A percentile compares a stretch with the other conserved stretches of the same genome.
These are phyloP conservation scores for Penicillium psychrosexuale DNA, from an alignment of 2,329 filamentous ascomycete genomes.

Conservation along the genomic window DNA sequence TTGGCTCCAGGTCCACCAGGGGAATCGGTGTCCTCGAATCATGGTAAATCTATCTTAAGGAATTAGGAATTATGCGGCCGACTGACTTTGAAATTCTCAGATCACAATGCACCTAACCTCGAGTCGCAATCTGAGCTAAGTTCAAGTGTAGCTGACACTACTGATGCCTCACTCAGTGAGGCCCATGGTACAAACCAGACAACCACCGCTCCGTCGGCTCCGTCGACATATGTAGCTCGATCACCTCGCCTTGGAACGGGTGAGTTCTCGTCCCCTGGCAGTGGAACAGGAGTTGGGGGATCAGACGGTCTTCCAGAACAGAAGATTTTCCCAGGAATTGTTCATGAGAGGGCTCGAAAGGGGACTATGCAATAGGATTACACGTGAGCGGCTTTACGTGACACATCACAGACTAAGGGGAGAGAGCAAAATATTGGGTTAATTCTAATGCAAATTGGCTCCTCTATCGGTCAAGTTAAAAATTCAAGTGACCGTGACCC, in stretches of 20 bases:
- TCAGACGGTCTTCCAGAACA: constrained; percentile 31
- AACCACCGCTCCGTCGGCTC: neutral
- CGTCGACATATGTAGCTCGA: constrained; percentile 6
- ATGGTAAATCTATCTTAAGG: constrained; percentile 4
- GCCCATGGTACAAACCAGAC: neutral
- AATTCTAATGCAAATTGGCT: neutral
- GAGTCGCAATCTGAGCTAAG: neutral
- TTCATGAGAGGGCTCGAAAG: constrained; percentile 39
- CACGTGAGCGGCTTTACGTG: neutral
- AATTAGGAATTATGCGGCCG: neutral
- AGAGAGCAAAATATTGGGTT: neutral
- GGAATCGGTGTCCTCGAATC: neutral
- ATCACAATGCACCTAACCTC: neutral
- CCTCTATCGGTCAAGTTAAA: neutral
- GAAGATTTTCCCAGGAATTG: constrained; percentile 44
- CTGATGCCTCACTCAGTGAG: neutral
- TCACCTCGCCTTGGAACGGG: constrained; percentile 7
- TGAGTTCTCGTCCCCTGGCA: constrained; percentile 4
- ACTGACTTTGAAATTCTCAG: neutral
- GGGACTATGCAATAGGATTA: constrained; percentile 18
- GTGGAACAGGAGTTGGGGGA: constrained; percentile 7
- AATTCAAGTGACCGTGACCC: no score
- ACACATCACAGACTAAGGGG: neutral
- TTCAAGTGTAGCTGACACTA: neutral
- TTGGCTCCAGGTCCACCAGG: constrained; percentile 14